Conservation (phyloP, 257 asterid species). For the Plantago major region DNA sequence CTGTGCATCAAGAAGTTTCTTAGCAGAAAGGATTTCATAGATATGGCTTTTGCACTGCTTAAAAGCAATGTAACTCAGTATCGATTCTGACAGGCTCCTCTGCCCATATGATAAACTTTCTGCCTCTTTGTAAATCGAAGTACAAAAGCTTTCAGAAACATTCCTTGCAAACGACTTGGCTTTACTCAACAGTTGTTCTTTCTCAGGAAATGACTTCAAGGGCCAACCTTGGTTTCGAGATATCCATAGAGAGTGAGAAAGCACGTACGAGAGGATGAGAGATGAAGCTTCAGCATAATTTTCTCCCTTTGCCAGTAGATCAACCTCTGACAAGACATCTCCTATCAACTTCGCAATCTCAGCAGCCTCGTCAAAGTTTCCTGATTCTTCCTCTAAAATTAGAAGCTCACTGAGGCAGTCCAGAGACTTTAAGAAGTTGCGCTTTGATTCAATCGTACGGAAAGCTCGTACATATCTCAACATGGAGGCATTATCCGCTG, state of each 20-base stretch:
- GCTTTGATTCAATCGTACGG: constrained; percentile 32
- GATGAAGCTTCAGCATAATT: constrained; percentile 25
- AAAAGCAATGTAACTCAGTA: constrained; percentile 25
- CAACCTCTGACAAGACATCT: constrained; percentile 34
- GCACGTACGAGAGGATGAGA: constrained; percentile 29
- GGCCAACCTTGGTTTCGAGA: constrained; percentile 50
- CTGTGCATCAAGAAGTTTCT: constrained; percentile 46
- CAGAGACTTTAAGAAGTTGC: constrained; percentile 38
- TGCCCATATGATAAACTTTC: constrained; percentile 27
- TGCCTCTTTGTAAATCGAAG: constrained; percentile 28
- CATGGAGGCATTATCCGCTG: constrained; percentile 31
- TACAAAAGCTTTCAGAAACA: constrained; percentile 28
- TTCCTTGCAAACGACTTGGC: constrained; percentile 28
- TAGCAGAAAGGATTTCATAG: constrained; percentile 32
- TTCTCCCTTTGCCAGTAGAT: constrained; percentile 34
- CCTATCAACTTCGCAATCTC: constrained; percentile 40
- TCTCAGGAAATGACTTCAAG: constrained; percentile 32
- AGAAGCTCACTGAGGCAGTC: constrained; percentile 45
- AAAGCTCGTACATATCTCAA: constrained; percentile 51
- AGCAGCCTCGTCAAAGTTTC: constrained; percentile 53
- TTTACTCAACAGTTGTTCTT: constrained; percentile 32
- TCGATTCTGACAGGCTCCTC: constrained; percentile 27
- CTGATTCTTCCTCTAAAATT: constrained; percentile 45
- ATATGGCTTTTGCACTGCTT: constrained; percentile 14
- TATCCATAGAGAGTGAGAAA: constrained; percentile 44